phyloP scores from a whole-genome alignment of 2,329 filamentous ascomycete species.

The Rhynchosporium graminicola region DNA sequence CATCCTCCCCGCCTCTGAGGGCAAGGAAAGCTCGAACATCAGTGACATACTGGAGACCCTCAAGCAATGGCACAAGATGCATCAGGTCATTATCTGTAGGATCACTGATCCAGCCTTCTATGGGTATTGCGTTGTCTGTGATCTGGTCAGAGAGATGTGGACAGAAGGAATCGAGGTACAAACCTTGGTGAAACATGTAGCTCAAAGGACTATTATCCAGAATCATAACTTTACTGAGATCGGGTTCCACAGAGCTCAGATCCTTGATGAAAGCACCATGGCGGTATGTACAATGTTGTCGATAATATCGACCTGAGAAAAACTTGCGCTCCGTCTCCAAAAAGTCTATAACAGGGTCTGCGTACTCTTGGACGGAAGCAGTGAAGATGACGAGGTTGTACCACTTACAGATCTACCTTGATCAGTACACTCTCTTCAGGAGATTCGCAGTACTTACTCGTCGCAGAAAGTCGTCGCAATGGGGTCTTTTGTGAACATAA shows the following conservation, averaged over 20 bases:
- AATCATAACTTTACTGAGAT: constrained; percentile 98
- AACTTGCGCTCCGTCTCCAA: constrained; percentile 95
- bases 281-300: constrained; percentile 94
- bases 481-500: constrained; percentile 96
- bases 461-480: constrained; percentile 94
- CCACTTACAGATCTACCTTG: constrained; percentile 81
- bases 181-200: constrained; percentile 98
- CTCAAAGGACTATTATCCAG: constrained; percentile 97
- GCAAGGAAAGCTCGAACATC: constrained; percentile 91
- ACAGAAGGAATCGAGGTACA: constrained; percentile 36
- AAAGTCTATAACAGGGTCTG: constrained; percentile 98
- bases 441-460: constrained; percentile 54
- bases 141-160: constrained; percentile 2
- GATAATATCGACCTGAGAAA: constrained; percentile 90
- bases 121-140: constrained; percentile 95
- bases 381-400: constrained; percentile 97
- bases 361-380: constrained; percentile 96
- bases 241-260: constrained; percentile 90
- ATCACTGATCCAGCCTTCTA: constrained; percentile 99
- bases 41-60: constrained; percentile 94
- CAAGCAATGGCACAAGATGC: constrained; percentile 87
- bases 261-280: constrained; percentile 99
- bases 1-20: constrained; percentile 81
- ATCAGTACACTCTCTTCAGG: constrained; percentile 31
- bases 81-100: constrained; percentile 94